phyloP scores from a whole-genome alignment of 805 yeast species.

The Candida boidinii region DNA sequence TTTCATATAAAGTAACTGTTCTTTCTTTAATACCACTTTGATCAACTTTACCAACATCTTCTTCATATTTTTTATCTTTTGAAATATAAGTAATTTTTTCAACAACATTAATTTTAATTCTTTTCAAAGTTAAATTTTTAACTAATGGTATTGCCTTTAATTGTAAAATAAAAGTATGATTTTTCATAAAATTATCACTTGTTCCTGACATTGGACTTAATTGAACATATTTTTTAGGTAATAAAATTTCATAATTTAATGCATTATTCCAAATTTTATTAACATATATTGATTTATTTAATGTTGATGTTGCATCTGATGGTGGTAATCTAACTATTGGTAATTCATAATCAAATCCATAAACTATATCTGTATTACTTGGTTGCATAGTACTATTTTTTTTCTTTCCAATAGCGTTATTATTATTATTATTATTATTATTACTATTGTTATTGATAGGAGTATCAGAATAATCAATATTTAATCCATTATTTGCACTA shows the following conservation, averaged over 20 bases:
- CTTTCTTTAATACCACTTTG: constrained; percentile 37
- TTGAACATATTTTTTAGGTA: constrained; percentile 62
- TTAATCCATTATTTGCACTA: background rate
- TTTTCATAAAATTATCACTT: constrained; percentile 14
- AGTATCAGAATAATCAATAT: background rate
- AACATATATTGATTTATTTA: constrained; percentile 70
- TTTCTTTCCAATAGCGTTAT: too few relatives aligned
- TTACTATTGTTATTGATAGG: background rate
- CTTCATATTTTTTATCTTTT: constrained; percentile 41
- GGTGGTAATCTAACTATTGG: constrained; percentile 51
- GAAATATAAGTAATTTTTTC: constrained; percentile 61
- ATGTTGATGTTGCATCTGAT: constrained; percentile 44
- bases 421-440: background rate
- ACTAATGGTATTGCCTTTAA: constrained; percentile 60
- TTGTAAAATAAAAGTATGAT: constrained; percentile 35
- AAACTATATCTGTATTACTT: constrained; percentile 15
- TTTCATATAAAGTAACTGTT: constrained; percentile 50
- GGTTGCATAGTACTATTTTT: constrained; percentile 21
- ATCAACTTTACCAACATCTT: constrained; percentile 38
- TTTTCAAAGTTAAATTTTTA: constrained; percentile 51
- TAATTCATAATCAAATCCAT: constrained; percentile 27
- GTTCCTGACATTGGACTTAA: constrained; percentile 42
- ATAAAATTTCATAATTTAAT: constrained; percentile 59
- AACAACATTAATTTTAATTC: constrained; percentile 56
- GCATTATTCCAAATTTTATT: constrained; percentile 69